Conservation (phyloP, 768 basidiomycete species). For the Mycena capillaripes region DNA sequence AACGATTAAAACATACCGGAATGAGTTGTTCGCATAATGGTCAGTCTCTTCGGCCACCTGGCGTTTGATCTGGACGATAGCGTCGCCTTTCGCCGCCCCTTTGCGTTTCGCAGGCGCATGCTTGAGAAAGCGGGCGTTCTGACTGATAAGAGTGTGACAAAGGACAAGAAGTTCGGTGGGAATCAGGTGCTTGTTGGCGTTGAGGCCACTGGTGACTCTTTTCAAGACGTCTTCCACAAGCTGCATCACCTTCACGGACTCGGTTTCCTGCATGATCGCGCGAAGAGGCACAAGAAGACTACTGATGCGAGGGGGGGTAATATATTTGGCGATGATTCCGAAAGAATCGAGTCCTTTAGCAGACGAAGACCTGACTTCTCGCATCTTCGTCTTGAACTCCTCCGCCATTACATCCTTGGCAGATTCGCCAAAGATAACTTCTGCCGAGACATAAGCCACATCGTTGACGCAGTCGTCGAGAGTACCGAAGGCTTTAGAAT, state of each 20-base stretch:
- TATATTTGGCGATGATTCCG: constrained; percentile 80
- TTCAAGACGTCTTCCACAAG: constrained; percentile 91
- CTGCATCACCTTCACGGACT: constrained; percentile 82
- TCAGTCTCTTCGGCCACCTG: constrained; percentile 66
- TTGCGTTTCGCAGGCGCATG: constrained; percentile 60
- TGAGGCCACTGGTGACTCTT: constrained; percentile 86
- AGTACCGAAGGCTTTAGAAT: constrained; percentile 65
- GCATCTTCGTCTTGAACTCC: constrained; percentile 95
- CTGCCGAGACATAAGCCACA: constrained; percentile 84
- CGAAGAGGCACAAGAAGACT: constrained; percentile 83
- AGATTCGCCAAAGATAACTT: constrained; percentile 95
- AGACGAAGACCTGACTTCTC: constrained; percentile 88
- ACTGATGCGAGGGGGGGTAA: constrained; percentile 84
- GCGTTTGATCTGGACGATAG: constrained; percentile 85
- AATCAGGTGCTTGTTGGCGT: constrained; percentile 80
- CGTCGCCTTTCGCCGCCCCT: constrained; percentile 62
- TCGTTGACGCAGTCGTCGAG: constrained; percentile 87
- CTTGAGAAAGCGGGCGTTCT: constrained; percentile 90
- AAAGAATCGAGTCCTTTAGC: constrained; percentile 92
- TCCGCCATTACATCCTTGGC: constrained; percentile 90
- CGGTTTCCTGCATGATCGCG: constrained; percentile 89
- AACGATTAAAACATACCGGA: constrained; percentile 66
- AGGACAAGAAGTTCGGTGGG: constrained; percentile 82
- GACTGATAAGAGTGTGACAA: constrained; percentile 91
- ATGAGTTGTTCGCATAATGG: constrained; percentile 89